phyloP scores from a whole-genome alignment of 345 rosid species.

The Camelina neglecta region DNA sequence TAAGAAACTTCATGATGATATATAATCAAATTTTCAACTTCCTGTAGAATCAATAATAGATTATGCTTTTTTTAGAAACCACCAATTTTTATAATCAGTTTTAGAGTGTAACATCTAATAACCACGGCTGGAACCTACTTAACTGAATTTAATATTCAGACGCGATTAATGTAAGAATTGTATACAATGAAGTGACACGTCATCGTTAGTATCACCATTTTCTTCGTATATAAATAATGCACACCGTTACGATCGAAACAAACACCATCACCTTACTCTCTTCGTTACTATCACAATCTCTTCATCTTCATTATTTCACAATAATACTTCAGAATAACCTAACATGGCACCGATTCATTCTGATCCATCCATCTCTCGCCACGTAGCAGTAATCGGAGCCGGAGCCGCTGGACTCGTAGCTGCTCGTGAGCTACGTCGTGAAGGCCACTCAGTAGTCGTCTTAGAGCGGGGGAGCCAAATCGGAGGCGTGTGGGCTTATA shows the following conservation, averaged over 20 bases:
- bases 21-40: background rate
- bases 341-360: constrained; percentile 25
- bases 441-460: constrained; percentile 79
- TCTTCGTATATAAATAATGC: constrained; percentile 23
- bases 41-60: background rate
- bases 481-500: constrained; percentile 94
- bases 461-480: constrained; percentile 64
- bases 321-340: constrained; percentile 16
- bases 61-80: background rate
- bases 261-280: constrained; percentile 28
- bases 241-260: constrained; percentile 38
- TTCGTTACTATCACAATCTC: constrained; percentile 14
- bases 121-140: background rate
- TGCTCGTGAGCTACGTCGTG: constrained; percentile 79
- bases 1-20: background rate
- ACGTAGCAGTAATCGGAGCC: constrained; percentile 88
- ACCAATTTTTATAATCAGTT: background rate
- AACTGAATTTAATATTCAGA: background rate
- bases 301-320: constrained; percentile 27
- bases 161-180: constrained; percentile 8
- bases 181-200: constrained; percentile 37
- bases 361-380: constrained; percentile 37
- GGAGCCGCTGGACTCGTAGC: constrained; percentile 89
- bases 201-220: background rate
- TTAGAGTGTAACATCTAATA: background rate